Conservation (phyloP, 345 rosid species). For the Adansonia digitata region DNA sequence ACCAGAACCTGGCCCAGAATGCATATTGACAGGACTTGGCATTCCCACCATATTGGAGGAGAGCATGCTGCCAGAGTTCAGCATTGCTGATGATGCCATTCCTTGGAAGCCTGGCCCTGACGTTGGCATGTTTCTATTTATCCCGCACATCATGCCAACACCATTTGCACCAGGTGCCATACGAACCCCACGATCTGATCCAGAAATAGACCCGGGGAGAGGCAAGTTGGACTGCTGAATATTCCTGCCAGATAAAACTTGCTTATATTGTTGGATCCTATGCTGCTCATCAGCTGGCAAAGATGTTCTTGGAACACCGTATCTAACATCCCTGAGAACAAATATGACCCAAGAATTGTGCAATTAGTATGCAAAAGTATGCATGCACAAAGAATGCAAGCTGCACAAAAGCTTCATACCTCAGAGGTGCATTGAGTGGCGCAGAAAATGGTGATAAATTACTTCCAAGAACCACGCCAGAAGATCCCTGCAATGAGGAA, state of each 20-base stretch:
- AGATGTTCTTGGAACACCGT: slow-evolving; percentile 59
- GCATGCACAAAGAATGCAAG: slow-evolving; percentile 16
- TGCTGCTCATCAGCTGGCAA: slow-evolving; percentile 81
- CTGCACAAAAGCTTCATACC: slow-evolving; percentile 33
- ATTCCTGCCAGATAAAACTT: slow-evolving; percentile 58
- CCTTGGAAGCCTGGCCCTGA: slow-evolving; percentile 80
- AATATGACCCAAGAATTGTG: neutral
- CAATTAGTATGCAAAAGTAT: slow-evolving; percentile 14
- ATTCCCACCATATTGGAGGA: slow-evolving; percentile 67
- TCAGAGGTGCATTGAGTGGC: slow-evolving; percentile 48
- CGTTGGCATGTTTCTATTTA: slow-evolving; percentile 62
- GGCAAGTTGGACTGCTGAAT: slow-evolving; percentile 66
- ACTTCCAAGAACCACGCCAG: slow-evolving; percentile 54
- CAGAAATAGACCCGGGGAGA: slow-evolving; percentile 56
- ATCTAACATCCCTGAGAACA: slow-evolving; percentile 65
- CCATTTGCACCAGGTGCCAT: slow-evolving; percentile 63
- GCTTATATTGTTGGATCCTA: slow-evolving; percentile 62
- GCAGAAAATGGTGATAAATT: slow-evolving; percentile 55
- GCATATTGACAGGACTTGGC: slow-evolving; percentile 56
- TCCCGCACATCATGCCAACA: slow-evolving; percentile 55
- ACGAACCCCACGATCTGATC: slow-evolving; percentile 59
- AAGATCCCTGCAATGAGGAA: slow-evolving; percentile 55
- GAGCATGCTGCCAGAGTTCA: slow-evolving; percentile 59
- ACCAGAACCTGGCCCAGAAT: slow-evolving; percentile 58
- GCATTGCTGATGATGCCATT: slow-evolving; percentile 56